phyloP scores from a whole-genome alignment of 169 alveolate genomes.

The Toxoplasma gondii region DNA sequence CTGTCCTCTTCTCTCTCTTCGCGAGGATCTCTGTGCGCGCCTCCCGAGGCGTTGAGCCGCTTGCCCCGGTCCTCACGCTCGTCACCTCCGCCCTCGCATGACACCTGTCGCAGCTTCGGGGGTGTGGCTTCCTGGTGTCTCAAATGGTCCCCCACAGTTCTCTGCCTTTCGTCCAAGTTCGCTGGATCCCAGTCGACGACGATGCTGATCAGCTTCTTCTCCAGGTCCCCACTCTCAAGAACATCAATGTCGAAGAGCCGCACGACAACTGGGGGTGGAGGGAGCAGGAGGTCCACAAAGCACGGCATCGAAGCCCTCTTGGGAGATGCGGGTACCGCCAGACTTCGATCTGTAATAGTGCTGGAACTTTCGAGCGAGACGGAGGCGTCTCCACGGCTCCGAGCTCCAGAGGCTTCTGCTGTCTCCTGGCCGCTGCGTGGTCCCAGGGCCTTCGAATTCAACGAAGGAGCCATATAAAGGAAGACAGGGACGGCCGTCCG shows the following conservation, averaged over 20 bases:
- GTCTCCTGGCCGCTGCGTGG: background rate
- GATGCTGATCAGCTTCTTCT: conserved; percentile 39
- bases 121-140: background rate
- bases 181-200: conserved; percentile 60
- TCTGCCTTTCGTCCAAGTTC: conserved; percentile 47
- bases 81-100: background rate
- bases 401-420: background rate
- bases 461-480: conserved; percentile 32
- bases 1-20: background rate
- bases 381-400: no score
- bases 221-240: conserved; percentile 28
- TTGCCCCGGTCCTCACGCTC: no score
- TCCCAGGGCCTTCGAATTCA: conserved; percentile 8
- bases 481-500: conserved; percentile 55
- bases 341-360: background rate
- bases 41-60: background rate
- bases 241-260: conserved; percentile 63
- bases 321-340: background rate
- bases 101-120: background rate
- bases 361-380: no score
- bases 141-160: background rate
- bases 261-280: conserved; percentile 60
- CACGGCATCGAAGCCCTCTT: background rate
- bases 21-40: background rate
- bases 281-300: conserved; percentile 23